Base-by-base conservation (phyloP, 495 filamentous ascomycete species). In the Trichoderma reesei region DNA sequence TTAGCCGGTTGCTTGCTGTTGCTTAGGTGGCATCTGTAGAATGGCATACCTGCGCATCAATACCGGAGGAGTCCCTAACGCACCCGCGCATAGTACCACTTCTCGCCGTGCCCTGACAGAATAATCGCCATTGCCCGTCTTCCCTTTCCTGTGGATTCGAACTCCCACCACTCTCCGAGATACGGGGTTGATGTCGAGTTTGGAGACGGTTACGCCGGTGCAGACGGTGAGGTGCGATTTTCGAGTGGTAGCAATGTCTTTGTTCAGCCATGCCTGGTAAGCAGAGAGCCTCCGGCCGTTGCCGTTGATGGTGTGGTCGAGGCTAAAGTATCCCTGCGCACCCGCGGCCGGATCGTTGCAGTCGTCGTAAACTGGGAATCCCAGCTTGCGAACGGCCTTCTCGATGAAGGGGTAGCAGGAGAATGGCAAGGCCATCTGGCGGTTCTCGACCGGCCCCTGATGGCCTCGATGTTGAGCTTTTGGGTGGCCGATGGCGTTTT, bases 51-150 rank as follows among this genome's bases (percentile, higher is more conserved):
- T 39, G 6, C 38, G 64, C 69, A 71, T 66, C n/a, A 73, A 65
- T 5, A 73, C 37, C 64, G 68, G 71, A 4, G 71, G 71, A 1
- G 68, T 64, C 4, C 66, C 67, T 4, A 69, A 31, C 6, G 68
- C 59, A 2, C 69, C 71, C 31, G 36, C 60, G 62, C 68, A 68
- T 20, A 73, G 14, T 7, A 73, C 68, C 7, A 73, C 71, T 41
- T 73, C 71, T 16, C 71, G 65, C 1, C 60, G 31, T 7, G 65
- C 69, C 18, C 65, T 59, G 18, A 71, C 69, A 20, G 37, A 59
- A 41, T 63, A 68, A 9, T 70, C 67, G 14, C 5, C 59, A 1
- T 3, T 3, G 56, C 39, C 36, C 60, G n/a, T 14, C 38, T 59
- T 8, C 1, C 46, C 11, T 62, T 62, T 51, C 42, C 37, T 1